Evolutionary conservation across 2,329 filamentous ascomycete genomes (phyloP), one percentile per base, ranked within the genome.

Genomic region (Scleromitrula shiraiana): DNA sequence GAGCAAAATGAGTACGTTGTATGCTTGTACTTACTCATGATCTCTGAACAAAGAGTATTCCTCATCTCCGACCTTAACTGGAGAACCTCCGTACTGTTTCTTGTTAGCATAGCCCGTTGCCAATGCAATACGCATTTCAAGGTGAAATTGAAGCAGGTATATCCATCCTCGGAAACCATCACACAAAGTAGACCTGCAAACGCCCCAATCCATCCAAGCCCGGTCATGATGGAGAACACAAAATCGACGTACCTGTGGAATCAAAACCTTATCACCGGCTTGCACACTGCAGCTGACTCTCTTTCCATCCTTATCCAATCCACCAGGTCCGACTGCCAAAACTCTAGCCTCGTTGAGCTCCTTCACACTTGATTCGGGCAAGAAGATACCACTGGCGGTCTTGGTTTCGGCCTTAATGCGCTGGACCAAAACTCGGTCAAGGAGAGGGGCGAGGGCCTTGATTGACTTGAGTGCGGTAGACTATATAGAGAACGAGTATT

Each of bases 301-400:
- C 78, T 93, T 87, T 61, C 93, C 93, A 53, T 95, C 84, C 73
- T 83, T 89, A 75, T 94, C 88, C 52, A 95, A 64, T 12, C 76
- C 83, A 55, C 93, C 93, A 50, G 93, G 93, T 46, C 93, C 93
- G 55, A 98, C 91, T 54, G 93, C 93, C 53, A 98, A 76, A 48
- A 98, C 93, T 73, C 88, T 90, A 63, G 88, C 93, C 77, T 97
- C 91, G 73, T 96, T 97, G 67, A 97, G 80, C 71, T 98, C 93
- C 80, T 98, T 95, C 66, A 97, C 88, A 64, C 85, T 87, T 54
- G 84, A 90, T 76, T 98, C 93, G 61, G 93, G 93, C 58, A 98
- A 86, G 78, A 94, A 96, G 78, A 98, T 95, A 64, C 93, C 93
- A 65, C 83, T 83, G 62, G 93, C 89, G 41, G 93, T 98, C 80